Percentiles rank a stretch among this genome's conserved stretches.
Conservation (phyloP, 2,329 filamentous ascomycete genomes). For the Dactylellina sp. region DNA sequence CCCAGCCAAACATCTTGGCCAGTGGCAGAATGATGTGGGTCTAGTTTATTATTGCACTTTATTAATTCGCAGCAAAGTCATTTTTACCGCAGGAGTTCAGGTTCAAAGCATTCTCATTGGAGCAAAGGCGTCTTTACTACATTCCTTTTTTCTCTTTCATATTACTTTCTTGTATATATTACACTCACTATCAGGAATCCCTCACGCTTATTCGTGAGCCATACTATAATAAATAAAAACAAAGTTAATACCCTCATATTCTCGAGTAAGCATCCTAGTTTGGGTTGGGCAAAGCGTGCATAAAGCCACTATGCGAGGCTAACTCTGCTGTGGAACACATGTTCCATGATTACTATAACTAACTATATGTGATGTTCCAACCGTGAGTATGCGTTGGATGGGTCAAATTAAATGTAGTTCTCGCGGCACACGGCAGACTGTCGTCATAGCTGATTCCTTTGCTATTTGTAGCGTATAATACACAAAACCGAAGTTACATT, state of each 20-base stretch:
- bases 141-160: constrained; percentile 11
- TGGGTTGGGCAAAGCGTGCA: too few relatives aligned
- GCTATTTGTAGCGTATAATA: too few relatives aligned
- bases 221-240: background rate
- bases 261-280: too few relatives aligned
- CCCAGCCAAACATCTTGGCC: constrained; percentile 34
- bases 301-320: too few relatives aligned
- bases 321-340: too few relatives aligned
- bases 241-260: too few relatives aligned
- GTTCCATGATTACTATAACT: too few relatives aligned
- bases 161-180: background rate
- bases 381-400: too few relatives aligned
- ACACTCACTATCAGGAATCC: constrained; percentile 1
- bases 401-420: too few relatives aligned
- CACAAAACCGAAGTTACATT: background rate
- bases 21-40: constrained; percentile 49
- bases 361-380: too few relatives aligned
- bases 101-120: background rate
- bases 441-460: too few relatives aligned
- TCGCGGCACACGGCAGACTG: too few relatives aligned
- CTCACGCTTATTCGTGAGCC: background rate
- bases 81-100: constrained; percentile 8
- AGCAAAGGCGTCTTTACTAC: constrained; percentile 3
- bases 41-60: background rate
- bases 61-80: background rate